A percentile compares a stretch with the other conserved stretches of the same genome.
Evolutionary conservation across 331 rosid species (phyloP).

Genomic region (Acacia pycnantha): DNA sequence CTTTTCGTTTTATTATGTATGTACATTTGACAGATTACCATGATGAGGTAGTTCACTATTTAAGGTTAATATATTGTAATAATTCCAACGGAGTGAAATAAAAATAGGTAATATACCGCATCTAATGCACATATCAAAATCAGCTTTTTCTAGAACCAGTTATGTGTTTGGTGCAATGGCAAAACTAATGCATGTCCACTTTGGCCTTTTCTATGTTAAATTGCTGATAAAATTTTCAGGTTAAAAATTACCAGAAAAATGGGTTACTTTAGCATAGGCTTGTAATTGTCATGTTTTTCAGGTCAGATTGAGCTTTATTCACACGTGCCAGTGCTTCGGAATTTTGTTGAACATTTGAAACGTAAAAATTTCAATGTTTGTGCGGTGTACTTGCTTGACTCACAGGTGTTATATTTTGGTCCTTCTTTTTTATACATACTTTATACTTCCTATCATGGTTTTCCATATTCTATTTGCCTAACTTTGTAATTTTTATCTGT

Average conservation of each 20-base stretch:
- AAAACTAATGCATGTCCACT: background rate
- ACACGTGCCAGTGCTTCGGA: slow-evolving; percentile 77
- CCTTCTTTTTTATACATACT: background rate
- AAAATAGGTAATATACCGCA: background rate
- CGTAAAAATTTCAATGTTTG: slow-evolving; percentile 75
- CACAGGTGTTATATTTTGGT: slow-evolving; percentile 57
- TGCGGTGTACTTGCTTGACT: slow-evolving; percentile 86
- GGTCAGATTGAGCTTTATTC: slow-evolving; percentile 95
- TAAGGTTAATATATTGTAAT: slow-evolving; percentile 11
- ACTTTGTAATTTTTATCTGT: slow-evolving; percentile 26
- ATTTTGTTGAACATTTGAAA: slow-evolving; percentile 86
- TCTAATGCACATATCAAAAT: background rate
- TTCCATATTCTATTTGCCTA: slow-evolving; percentile 2
- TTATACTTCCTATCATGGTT: background rate
- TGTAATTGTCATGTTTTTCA: slow-evolving; percentile 30
- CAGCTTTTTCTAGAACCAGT: background rate
- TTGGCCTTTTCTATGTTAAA: background rate
- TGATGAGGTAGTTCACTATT: background rate
- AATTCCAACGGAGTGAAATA: background rate
- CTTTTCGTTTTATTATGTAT: background rate
- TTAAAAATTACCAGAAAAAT: background rate
- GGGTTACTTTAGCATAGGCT: background rate
- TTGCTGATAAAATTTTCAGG: background rate
- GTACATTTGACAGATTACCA: background rate
- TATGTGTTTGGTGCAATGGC: background rate